Evolutionary conservation across 306 rosid species (phyloP).

Genomic region (Quercus ilex): DNA sequence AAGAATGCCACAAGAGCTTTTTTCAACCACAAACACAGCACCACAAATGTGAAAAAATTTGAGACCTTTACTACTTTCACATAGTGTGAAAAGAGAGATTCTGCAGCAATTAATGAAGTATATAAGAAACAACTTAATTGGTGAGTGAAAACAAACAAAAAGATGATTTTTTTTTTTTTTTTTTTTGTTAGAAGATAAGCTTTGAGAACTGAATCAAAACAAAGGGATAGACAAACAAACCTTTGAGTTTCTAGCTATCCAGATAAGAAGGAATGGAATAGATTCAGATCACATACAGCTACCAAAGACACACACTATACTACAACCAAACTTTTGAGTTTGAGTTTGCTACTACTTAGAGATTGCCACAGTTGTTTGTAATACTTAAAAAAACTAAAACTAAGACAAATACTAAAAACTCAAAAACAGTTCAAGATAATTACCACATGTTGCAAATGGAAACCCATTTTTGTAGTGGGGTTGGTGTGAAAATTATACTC

Average conservation of each 20-base stretch:
- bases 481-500: constrained; percentile 8
- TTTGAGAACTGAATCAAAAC: constrained; percentile 41
- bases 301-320: constrained; percentile 13
- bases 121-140: constrained; percentile 5
- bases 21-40: background rate
- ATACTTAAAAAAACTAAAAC: background rate
- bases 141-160: constrained; percentile 14
- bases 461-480: constrained; percentile 14
- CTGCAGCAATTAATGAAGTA: constrained; percentile 27
- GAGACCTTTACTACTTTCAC: constrained; percentile 22
- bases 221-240: constrained; percentile 25
- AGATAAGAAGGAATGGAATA: constrained; percentile 36
- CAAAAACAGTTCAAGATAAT: constrained; percentile 25
- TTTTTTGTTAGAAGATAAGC: constrained; percentile 23
- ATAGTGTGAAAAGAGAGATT: constrained; percentile 25
- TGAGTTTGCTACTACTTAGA: constrained; percentile 17
- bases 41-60: constrained; percentile 9
- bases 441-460: constrained; percentile 42
- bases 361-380: background rate
- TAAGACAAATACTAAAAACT: background rate
- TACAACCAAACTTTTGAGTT: constrained; percentile 29
- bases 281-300: constrained; percentile 52
- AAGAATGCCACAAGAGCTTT: background rate
- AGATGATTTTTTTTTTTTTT: background rate
- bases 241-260: constrained; percentile 25